Conservation (phyloP, 1,139 yeast species). For the Sugiyamaella paludigena region DNA sequence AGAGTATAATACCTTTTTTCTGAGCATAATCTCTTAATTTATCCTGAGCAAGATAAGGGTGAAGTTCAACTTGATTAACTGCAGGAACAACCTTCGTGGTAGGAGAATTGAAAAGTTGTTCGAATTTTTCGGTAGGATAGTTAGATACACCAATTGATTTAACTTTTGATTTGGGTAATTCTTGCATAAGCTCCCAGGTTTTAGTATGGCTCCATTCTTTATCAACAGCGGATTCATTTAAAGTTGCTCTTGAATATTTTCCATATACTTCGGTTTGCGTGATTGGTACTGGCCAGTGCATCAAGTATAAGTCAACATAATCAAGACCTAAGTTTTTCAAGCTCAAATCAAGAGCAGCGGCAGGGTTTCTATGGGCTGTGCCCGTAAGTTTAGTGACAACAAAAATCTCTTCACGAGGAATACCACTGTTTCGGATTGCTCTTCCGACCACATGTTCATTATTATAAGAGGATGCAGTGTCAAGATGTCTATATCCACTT, state of each 20-base stretch:
- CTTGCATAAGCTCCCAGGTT: conserved; percentile 69
- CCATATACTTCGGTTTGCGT: conserved; percentile 38
- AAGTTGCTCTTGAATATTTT: neutral
- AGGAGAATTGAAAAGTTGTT: conserved; percentile 50
- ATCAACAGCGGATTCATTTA: conserved; percentile 28
- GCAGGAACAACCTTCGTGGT: conserved; percentile 59
- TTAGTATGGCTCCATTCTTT: conserved; percentile 57
- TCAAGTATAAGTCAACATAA: conserved; percentile 76
- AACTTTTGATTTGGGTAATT: conserved; percentile 52
- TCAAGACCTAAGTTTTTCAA: conserved; percentile 65
- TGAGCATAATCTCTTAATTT: conserved; percentile 56
- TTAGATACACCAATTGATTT: conserved; percentile 78
- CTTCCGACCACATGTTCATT: conserved; percentile 62
- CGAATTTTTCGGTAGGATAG: conserved; percentile 53
- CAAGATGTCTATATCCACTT: conserved; percentile 52
- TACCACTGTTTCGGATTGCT: conserved; percentile 50
- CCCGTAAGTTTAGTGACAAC: conserved; percentile 50
- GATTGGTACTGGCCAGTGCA: conserved; percentile 78
- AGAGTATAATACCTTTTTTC: conserved; percentile 53
- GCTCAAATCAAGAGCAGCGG: conserved; percentile 57
- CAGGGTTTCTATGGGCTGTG: conserved; percentile 55
- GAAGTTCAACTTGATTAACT: conserved; percentile 63
- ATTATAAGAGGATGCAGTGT: conserved; percentile 62
- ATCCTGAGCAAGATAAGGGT: conserved; percentile 69
- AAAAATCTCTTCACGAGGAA: conserved; percentile 51